Conservation (phyloP, 2,329 filamentous ascomycete species). For the Nectriaceae sp. region DNA sequence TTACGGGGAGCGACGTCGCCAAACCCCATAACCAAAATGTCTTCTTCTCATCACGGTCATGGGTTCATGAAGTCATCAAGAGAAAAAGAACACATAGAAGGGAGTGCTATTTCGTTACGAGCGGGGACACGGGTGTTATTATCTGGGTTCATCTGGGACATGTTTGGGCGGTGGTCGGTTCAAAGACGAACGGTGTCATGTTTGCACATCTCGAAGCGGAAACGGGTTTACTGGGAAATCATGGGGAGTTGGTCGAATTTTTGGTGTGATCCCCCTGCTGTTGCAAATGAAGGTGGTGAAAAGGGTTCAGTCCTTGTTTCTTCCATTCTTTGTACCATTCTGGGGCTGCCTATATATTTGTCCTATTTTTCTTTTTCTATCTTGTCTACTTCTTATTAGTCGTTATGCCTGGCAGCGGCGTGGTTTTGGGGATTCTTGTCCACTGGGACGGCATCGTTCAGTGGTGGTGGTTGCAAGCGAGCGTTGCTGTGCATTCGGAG, state of each 20-base stretch:
- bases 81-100: constrained; percentile 49
- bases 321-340: constrained; percentile 31
- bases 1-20: constrained; percentile 24
- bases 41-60: constrained; percentile 33
- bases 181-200: constrained; percentile 38
- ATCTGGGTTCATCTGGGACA: constrained; percentile 39
- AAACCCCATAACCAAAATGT: constrained; percentile 32
- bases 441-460: constrained; percentile 17
- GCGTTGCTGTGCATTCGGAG: constrained; percentile 36
- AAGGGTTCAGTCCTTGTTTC: constrained; percentile 29
- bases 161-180: constrained; percentile 35
- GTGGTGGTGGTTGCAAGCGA: constrained; percentile 15
- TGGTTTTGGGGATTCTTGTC: constrained; percentile 6
- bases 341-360: constrained; percentile 32
- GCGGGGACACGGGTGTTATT: constrained; percentile 37
- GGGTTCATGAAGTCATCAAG: constrained; percentile 51
- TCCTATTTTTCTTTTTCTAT: constrained; percentile 26
- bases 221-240: constrained; percentile 33
- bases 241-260: constrained; percentile 41
- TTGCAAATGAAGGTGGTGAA: constrained; percentile 35
- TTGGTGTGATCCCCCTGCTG: constrained; percentile 27
- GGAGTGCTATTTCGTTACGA: constrained; percentile 35
- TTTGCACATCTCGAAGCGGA: constrained; percentile 32
- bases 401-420: constrained; percentile 1
- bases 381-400: constrained; percentile 21